phyloP scores from a whole-genome alignment of 345 rosid genomes.

The Microthlaspi erraticum region DNA sequence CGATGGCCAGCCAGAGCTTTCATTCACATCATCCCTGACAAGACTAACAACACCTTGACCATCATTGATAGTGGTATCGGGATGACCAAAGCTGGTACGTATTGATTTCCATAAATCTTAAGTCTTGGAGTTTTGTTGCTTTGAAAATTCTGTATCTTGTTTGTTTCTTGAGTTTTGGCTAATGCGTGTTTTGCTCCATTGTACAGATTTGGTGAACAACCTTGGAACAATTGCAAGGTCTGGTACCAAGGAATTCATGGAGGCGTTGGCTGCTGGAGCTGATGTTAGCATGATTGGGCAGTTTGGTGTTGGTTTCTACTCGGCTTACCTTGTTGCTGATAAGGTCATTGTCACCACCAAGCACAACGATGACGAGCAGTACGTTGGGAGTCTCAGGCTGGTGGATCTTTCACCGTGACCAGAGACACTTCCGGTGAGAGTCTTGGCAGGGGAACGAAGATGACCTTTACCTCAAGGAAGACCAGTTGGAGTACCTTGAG shows the following conservation, averaged over 20 bases:
- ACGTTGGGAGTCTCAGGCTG: conserved; percentile 96
- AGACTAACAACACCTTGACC: conserved; percentile 65
- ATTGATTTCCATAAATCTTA: neutral
- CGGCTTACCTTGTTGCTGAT: conserved; percentile 84
- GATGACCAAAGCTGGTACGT: conserved; percentile 93
- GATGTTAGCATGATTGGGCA: conserved; percentile 95
- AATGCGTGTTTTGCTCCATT: neutral
- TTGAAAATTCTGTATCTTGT: neutral
- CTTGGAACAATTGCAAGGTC: conserved; percentile 93
- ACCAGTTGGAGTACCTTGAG: too few species aligned
- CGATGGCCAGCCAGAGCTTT: conserved; percentile 86
- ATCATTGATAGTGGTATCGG: conserved; percentile 87
- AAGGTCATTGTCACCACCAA: conserved; percentile 81
- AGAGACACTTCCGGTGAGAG: too few species aligned
- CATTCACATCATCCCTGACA: conserved; percentile 82
- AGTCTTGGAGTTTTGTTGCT: neutral
- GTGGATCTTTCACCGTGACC: conserved; percentile 86
- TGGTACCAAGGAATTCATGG: conserved; percentile 92
- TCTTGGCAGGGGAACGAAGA: too few species aligned
- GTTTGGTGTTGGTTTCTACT: conserved; percentile 89
- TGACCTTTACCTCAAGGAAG: too few species aligned
- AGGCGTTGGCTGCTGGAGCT: conserved; percentile 88
- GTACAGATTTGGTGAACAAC: conserved; percentile 81
- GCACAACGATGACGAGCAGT: conserved; percentile 91
- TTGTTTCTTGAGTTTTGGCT: neutral